Evolutionary conservation across 192 early-diverging fungal genomes (phyloP).

Genomic region (Gonapodya prolifera): DNA sequence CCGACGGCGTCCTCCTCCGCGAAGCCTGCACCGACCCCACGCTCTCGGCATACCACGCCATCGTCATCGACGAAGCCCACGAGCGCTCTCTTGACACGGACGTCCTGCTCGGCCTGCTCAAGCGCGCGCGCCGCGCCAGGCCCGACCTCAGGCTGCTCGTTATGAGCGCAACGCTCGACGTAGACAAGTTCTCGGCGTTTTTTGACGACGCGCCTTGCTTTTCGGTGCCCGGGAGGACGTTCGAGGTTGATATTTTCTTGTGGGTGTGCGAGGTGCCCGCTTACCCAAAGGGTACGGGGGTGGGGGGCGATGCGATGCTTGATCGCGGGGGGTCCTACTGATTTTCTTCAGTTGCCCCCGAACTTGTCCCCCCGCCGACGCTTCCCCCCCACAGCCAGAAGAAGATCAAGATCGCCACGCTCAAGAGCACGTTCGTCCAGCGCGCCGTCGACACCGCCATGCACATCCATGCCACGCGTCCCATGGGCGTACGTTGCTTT

Average conservation of each 20-base stretch:
- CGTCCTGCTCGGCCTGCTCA: conserved; percentile 36
- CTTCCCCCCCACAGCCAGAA: conserved; percentile 2
- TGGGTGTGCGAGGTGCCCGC: conserved; percentile 10
- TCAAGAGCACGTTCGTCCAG: conserved; percentile 19
- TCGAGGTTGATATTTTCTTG: conserved; percentile 9
- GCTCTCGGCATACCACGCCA: conserved; percentile 22
- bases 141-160: conserved; percentile 36
- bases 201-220: conserved; percentile 71
- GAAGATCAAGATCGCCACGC: background rate
- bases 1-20: conserved; percentile 39
- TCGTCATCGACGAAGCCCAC: conserved; percentile 44
- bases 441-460: conserved; percentile 38
- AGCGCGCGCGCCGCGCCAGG: conserved; percentile 6
- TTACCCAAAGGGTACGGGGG: conserved; percentile 23
- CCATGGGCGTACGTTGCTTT: conserved; percentile 21
- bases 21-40: conserved; percentile 14
- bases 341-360: background rate
- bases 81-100: conserved; percentile 46
- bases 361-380: background rate
- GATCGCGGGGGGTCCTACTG: background rate
- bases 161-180: conserved; percentile 72
- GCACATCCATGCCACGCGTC: conserved; percentile 41
- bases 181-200: conserved; percentile 69
- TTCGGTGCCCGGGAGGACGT: conserved; percentile 57
- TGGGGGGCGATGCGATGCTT: background rate